phyloP scores from a whole-genome alignment of 805 yeast species.

The Candida anglica region DNA sequence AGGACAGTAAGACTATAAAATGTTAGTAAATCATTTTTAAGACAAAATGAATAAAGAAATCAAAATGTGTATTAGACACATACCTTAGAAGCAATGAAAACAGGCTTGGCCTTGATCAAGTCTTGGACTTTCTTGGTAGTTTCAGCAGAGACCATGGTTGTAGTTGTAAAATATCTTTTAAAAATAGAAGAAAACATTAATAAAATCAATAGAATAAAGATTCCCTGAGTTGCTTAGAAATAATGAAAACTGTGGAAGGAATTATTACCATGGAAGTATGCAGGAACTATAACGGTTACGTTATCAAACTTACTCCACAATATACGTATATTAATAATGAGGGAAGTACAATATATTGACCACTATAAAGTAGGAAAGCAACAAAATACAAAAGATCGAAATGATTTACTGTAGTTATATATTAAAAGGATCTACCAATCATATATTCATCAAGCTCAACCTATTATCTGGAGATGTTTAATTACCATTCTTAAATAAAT shows the following conservation, averaged over 20 bases:
- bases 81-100: constrained; percentile 80
- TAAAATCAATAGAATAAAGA: not conserved
- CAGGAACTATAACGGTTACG: no score
- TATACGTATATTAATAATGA: no score
- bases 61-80: constrained; percentile 26
- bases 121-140: constrained; percentile 54
- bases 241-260: not conserved
- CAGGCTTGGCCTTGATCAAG: constrained; percentile 59
- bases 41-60: constrained; percentile 15
- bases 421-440: no score
- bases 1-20: constrained; percentile 36
- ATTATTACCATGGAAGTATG: no score
- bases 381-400: no score
- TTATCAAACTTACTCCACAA: no score
- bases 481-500: constrained; percentile 10
- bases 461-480: not conserved
- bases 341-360: no score
- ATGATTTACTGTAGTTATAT: no score
- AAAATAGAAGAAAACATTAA: constrained; percentile 2
- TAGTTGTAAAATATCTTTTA: constrained; percentile 11
- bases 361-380: no score
- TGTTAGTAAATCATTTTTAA: constrained; percentile 39
- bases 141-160: constrained; percentile 57
- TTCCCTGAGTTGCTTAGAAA: not conserved
- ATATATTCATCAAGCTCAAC: no score